Evolutionary conservation across 208 protist species (phyloP), one percentile per base, ranked within the genome.

Genomic region (Angomonas ambiguus): DNA sequence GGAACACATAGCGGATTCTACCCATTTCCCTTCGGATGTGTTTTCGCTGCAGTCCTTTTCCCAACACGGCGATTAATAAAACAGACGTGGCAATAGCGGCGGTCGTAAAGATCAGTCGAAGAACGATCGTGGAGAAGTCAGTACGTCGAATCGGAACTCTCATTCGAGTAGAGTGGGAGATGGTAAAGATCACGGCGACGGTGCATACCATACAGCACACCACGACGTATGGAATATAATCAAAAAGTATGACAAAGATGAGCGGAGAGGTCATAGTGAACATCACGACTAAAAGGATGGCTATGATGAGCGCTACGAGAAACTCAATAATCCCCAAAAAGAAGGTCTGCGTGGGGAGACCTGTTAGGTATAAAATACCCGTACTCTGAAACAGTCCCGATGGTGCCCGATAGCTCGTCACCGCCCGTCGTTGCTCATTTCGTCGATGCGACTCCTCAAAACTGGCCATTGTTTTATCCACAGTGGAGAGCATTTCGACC

Each of bases 301-400:
- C 64, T 20, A 85, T 10, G 0, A 79, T 22, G 1, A 83, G 24
- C 28, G 71, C 51, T 27, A 85, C 59, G 16, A 88, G 30, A 6
- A 88, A 18, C 48, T 92, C 70, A 25, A 89, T 45, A 8, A 84
- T 35, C 0, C 74, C 85, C 30, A 88, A 51, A 20, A 72, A 76
- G 65, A 92, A 77, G 4, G 88, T 95, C 38, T 92, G 80, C 34
- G 62, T 62, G 1, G 85, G 81, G 34, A 95, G 51, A 33, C 77
- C 67, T 3, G 85, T 90, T 27, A 91, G 66, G 68, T 83, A 89
- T 22, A 95, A 71, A 2, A 88, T 66, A 22, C 82, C 81, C 20
- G 85, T 90, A 30, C 24, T 16, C 45, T 79, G 65, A 35, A 91
- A 87, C 32, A 87, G 27, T 0, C 81, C 80, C 30, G 59, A 34